These are phyloP conservation scores for Eutrema yunnanense DNA, from an alignment of 345 rosid genomes.

Conservation along the genomic window DNA sequence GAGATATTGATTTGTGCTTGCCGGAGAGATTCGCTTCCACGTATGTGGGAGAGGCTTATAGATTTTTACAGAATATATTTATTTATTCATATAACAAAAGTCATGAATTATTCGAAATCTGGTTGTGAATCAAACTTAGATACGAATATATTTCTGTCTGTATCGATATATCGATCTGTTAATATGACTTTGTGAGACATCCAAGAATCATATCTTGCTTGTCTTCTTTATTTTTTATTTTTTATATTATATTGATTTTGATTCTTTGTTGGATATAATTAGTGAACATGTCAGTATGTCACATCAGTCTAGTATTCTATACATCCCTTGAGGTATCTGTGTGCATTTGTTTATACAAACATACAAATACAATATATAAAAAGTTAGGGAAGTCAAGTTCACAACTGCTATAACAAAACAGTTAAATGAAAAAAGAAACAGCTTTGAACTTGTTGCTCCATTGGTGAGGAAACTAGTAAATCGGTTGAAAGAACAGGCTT, in stretches of 20 bases:
- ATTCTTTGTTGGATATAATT: slow-evolving; percentile 4
- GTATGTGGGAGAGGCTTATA: slow-evolving; percentile 21
- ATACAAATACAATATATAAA: not conserved
- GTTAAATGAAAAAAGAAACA: not conserved
- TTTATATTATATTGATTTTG: not conserved
- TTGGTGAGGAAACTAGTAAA: not conserved
- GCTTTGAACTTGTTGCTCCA: not conserved
- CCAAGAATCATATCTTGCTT: slow-evolving; percentile 27
- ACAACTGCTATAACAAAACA: not conserved
- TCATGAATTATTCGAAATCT: slow-evolving; percentile 25
- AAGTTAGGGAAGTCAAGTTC: not conserved
- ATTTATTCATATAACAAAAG: slow-evolving; percentile 9
- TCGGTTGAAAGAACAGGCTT: not conserved
- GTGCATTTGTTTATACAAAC: not conserved
- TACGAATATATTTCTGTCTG: slow-evolving; percentile 26
- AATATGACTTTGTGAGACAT: slow-evolving; percentile 30
- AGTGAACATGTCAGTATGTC: slow-evolving; percentile 1
- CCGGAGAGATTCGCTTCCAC: slow-evolving; percentile 28
- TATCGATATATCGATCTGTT: slow-evolving; percentile 15
- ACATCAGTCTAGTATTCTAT: not conserved
- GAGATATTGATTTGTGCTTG: slow-evolving; percentile 23
- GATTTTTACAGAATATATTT: slow-evolving; percentile 6
- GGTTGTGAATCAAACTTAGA: slow-evolving; percentile 22
- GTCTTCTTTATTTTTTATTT: not conserved
- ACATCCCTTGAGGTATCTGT: not conserved